phyloP scores from a whole-genome alignment of 1,139 yeast species.

The Candida sojae region DNA sequence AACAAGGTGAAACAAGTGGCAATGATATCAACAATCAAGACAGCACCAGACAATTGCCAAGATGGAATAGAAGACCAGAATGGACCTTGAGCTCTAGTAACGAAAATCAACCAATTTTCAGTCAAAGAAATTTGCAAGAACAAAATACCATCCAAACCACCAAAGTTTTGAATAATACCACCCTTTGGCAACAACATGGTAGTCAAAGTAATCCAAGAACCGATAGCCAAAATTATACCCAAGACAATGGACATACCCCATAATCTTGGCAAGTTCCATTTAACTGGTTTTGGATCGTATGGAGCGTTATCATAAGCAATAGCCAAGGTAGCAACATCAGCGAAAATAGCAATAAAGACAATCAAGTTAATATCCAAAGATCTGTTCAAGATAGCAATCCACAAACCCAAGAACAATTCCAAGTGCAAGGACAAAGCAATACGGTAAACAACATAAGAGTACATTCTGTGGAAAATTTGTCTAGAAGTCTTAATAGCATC shows the following conservation, averaged over 20 bases:
- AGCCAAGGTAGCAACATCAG: slow-evolving; percentile 93
- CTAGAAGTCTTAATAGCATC: slow-evolving; percentile 93
- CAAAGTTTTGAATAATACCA: slow-evolving; percentile 90
- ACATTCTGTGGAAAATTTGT: slow-evolving; percentile 98
- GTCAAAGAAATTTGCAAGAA: slow-evolving; percentile 91
- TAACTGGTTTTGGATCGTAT: slow-evolving; percentile 93
- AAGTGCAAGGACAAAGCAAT: slow-evolving; percentile 90
- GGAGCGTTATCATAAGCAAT: slow-evolving; percentile 98
- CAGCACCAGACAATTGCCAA: slow-evolving; percentile 95
- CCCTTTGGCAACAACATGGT: slow-evolving; percentile 79
- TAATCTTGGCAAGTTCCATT: slow-evolving; percentile 97
- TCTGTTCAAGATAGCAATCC: slow-evolving; percentile 89
- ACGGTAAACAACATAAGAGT: slow-evolving; percentile 95
- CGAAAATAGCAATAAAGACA: slow-evolving; percentile 93
- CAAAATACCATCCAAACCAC: slow-evolving; percentile 88
- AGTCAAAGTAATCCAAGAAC: slow-evolving; percentile 91
- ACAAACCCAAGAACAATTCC: slow-evolving; percentile 88
- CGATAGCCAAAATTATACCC: slow-evolving; percentile 81
- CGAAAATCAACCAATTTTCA: slow-evolving; percentile 95
- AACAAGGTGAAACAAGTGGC: slow-evolving; percentile 90
- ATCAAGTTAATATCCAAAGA: slow-evolving; percentile 83
- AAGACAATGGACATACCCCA: slow-evolving; percentile 93
- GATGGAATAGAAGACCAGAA: slow-evolving; percentile 93
- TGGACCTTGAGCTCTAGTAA: slow-evolving; percentile 94
- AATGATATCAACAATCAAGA: slow-evolving; percentile 80